Base-by-base conservation (phyloP, 2,329 filamentous ascomycete species). In the Aspergillus sp. region DNA sequence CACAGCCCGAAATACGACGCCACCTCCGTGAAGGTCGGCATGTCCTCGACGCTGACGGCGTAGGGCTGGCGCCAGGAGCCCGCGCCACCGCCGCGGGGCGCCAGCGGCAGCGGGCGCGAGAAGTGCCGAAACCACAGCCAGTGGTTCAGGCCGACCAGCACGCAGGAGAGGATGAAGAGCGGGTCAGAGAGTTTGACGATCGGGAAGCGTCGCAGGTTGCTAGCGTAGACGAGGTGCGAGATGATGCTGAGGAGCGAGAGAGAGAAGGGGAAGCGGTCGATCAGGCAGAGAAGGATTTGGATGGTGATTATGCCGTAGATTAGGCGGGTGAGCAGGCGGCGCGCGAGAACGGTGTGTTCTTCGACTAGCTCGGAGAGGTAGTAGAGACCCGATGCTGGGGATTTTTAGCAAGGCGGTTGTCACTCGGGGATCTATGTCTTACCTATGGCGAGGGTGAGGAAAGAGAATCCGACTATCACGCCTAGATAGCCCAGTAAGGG, bases 291-390 rank as follows among this genome's bases (percentile, higher is more conserved):
- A 3, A 93, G 74, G 9, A 85, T 55, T 70, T 96, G 93, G 6
- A 91, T 69, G 26, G 65, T 81, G 55, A 96, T 87, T 59, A 96
- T 84, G 56, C 76, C 77, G 76, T 96, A 96, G 65, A 97, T 96
- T 51, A 97, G 79, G 40, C 84, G 86, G 32, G 83, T 88, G 48
- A 99, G 80, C n/a, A 96, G 78, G 52, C 87, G 89, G 70, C 95
- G 95, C 11, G 92, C 89, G 57, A 95, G 75, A 10, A 97, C 93
- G 3, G 93, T 96, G 69, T 99, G 93, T 73, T 99, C 94, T 75
- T 99, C 94, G 55, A 99, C 94, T 13, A 97, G 85, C 73, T 99
- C 94, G 20, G 93, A 96, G 49, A 99, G 87, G 72, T 99, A 99
- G 77, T 99, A 99, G 22, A 99, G 85, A 35, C 94, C 94, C n/a